Percentiles rank a stretch among this genome's conserved stretches.
These are phyloP conservation scores for Penstemon eatonii DNA, from an alignment of 257 asterid genomes.

Conservation along the genomic window DNA sequence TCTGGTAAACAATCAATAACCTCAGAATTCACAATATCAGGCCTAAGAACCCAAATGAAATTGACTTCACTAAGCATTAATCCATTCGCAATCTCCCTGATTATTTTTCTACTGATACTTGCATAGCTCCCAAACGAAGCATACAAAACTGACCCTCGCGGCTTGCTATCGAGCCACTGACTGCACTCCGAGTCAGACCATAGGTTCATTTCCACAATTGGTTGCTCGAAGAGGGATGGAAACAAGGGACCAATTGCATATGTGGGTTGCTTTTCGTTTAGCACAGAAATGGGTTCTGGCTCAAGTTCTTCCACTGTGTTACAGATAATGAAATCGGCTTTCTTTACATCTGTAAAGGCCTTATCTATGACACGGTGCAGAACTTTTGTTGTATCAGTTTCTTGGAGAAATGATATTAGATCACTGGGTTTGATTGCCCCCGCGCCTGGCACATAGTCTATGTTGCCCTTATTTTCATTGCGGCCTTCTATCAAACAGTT, in stretches of 20 bases:
- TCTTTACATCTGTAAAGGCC: slow-evolving; percentile 11
- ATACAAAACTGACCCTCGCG: slow-evolving; percentile 21
- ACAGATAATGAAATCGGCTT: slow-evolving; percentile 10
- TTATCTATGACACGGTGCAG: neutral
- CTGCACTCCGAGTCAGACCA: slow-evolving; percentile 19
- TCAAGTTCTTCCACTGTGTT: slow-evolving; percentile 23
- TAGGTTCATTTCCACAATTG: slow-evolving; percentile 1
- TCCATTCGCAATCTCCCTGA: slow-evolving; percentile 18
- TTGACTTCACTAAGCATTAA: slow-evolving; percentile 10
- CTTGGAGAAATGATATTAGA: neutral
- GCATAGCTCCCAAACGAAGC: slow-evolving; percentile 16
- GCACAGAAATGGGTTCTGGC: neutral
- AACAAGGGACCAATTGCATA: slow-evolving; percentile 21
- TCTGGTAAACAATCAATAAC: neutral
- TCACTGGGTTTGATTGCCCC: neutral
- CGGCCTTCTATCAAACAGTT: neutral
- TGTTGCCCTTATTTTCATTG: neutral
- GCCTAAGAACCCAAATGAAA: slow-evolving; percentile 26
- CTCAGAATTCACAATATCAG: neutral
- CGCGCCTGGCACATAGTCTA: slow-evolving; percentile 22
- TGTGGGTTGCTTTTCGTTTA: slow-evolving; percentile 3
- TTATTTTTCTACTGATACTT: neutral
- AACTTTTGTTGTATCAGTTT: neutral
- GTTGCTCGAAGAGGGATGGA: slow-evolving; percentile 11
- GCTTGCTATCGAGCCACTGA: slow-evolving; percentile 21